These are phyloP conservation scores for Zangia roseola DNA, from an alignment of 768 basidiomycete species.

Conservation along the genomic window DNA sequence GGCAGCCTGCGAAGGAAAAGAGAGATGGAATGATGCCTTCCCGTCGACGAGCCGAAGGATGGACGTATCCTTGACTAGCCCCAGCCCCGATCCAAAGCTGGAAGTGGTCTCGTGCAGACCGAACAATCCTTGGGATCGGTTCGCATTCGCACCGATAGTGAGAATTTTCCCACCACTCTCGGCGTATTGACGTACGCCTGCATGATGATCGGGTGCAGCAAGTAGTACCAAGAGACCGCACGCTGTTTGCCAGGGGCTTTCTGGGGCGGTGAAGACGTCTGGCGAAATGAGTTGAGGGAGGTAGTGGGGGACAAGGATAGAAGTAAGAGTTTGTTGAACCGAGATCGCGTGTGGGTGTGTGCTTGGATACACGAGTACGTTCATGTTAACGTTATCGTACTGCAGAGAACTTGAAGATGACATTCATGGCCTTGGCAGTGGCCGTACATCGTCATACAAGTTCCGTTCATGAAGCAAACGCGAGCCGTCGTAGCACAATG, in stretches of 20 bases:
- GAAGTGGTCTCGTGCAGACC: conserved; percentile 37
- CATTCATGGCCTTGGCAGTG: not conserved
- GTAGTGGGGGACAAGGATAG: conserved; percentile 69
- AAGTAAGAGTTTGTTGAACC: conserved; percentile 49
- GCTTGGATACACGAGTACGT: conserved; percentile 74
- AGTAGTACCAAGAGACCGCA: conserved; percentile 85
- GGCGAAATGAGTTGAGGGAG: conserved; percentile 69
- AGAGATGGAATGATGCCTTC: conserved; percentile 23
- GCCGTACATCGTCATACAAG: not conserved
- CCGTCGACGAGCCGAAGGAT: conserved; percentile 27
- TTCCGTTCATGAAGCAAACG: no score
- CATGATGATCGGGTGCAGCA: conserved; percentile 43
- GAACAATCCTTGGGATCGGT: conserved; percentile 43
- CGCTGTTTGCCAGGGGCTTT: conserved; percentile 72
- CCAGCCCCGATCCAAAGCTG: conserved; percentile 37
- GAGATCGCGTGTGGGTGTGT: conserved; percentile 53
- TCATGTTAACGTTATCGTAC: conserved; percentile 48
- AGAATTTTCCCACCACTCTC: conserved; percentile 70
- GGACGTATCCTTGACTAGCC: conserved; percentile 29
- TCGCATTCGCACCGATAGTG: conserved; percentile 61
- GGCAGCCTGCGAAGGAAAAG: conserved; percentile 22
- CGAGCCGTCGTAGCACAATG: conserved; percentile 40
- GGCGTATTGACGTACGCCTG: conserved; percentile 58
- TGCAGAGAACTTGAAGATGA: no score
- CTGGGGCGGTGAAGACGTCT: conserved; percentile 50